A percentile compares a stretch with the other conserved stretches of the same genome.
These are phyloP conservation scores for Yamadazyma nakazawae DNA, from an alignment of 805 yeast species.

Conservation along the genomic window DNA sequence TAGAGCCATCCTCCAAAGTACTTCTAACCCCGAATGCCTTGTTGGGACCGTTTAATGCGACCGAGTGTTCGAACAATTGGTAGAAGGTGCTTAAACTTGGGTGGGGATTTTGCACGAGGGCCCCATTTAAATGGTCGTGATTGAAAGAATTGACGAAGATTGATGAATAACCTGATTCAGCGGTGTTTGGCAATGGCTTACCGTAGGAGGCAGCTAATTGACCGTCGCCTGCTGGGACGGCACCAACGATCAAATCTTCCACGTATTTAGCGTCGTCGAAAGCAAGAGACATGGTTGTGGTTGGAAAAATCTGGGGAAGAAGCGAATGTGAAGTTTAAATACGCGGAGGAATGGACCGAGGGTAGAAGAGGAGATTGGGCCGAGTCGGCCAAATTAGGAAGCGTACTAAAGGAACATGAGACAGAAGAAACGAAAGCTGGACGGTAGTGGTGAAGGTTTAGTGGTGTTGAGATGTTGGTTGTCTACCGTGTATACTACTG, in stretches of 20 bases:
- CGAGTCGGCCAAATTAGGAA: not conserved
- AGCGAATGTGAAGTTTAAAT: not conserved
- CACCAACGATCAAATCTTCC: constrained; percentile 1
- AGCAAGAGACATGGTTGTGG: constrained; percentile 11
- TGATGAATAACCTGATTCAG: constrained; percentile 23
- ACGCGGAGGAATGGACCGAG: not conserved
- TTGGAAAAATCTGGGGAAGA: not conserved
- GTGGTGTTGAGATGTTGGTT: too few relatives aligned
- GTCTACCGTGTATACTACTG: too few relatives aligned
- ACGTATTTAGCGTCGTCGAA: constrained; percentile 10
- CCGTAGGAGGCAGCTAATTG: constrained; percentile 5
- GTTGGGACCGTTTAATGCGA: constrained; percentile 28
- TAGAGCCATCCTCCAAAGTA: constrained; percentile 22
- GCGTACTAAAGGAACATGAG: too few relatives aligned
- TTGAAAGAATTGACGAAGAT: constrained; percentile 26
- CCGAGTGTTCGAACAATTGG: constrained; percentile 43
- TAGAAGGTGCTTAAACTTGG: constrained; percentile 44
- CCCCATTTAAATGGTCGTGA: constrained; percentile 10
- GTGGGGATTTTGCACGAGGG: constrained; percentile 37
- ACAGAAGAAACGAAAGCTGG: too few relatives aligned
- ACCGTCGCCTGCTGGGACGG: not conserved
- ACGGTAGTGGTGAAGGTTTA: too few relatives aligned
- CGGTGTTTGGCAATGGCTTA: constrained; percentile 17
- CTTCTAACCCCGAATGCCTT: constrained; percentile 48
- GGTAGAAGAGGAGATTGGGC: not conserved